These are phyloP conservation scores for Cutaneotrichosporon sp. DNA, from an alignment of 1,284 basidiomycete species.

Conservation along the genomic window DNA sequence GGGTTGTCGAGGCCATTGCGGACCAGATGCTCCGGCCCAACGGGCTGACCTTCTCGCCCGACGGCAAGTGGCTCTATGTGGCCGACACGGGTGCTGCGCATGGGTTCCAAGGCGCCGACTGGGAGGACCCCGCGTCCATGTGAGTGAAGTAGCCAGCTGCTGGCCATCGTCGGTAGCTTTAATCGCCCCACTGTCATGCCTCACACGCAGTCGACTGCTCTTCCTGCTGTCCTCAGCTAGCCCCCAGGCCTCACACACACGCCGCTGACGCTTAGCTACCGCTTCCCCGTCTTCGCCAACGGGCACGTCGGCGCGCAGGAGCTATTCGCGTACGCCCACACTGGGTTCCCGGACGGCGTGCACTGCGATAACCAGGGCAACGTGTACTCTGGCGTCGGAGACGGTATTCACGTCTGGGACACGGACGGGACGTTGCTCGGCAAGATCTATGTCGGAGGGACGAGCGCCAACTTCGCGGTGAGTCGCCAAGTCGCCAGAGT, in stretches of 20 bases:
- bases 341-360: constrained; percentile 65
- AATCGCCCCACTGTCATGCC: no score
- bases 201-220: no score
- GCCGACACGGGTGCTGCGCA: constrained; percentile 22
- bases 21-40: constrained; percentile 61
- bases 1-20: constrained; percentile 67
- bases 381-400: constrained; percentile 67
- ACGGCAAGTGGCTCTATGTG: constrained; percentile 68
- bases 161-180: no score
- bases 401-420: constrained; percentile 74
- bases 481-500: constrained; percentile 12
- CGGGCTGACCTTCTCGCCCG: constrained; percentile 61
- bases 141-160: no score
- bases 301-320: constrained; percentile 65
- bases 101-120: constrained; percentile 62
- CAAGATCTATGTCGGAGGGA: constrained; percentile 68
- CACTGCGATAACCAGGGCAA: constrained; percentile 66
- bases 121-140: constrained; percentile 69
- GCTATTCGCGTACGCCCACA: constrained; percentile 69
- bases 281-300: constrained; percentile 50
- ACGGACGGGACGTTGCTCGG: constrained; percentile 65
- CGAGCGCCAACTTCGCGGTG: constrained; percentile 60
- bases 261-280: constrained; percentile 59
- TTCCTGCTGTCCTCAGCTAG: background rate
- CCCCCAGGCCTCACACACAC: no score